Conservation (phyloP, 257 asterid genomes). For the Apocynum venetum region DNA sequence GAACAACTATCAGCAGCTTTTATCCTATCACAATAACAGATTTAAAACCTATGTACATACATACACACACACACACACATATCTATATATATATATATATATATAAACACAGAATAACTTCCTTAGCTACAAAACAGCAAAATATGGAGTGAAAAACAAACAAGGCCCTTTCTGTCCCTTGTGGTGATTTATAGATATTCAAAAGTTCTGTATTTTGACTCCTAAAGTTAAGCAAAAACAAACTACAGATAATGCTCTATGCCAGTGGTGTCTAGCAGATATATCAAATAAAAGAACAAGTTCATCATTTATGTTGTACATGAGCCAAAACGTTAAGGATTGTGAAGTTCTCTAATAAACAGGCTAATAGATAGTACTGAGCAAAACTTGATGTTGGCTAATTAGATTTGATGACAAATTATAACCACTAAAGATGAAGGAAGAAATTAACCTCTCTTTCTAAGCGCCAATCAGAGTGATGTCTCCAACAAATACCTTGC, state of each 20-base stretch:
- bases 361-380: not conserved
- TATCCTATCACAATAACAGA: not conserved
- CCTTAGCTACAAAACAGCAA: not conserved
- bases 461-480: constrained; percentile 54
- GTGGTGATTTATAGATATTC: not conserved
- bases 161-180: not conserved
- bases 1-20: not conserved
- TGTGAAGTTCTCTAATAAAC: not conserved
- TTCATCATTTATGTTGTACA: not conserved
- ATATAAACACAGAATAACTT: no score
- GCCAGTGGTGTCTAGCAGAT: not conserved
- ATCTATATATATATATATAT: no score
- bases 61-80: no score
- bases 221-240: not conserved
- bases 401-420: not conserved
- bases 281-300: not conserved
- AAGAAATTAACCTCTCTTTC: constrained; percentile 56
- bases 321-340: not conserved
- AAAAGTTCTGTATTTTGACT: not conserved
- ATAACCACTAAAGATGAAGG: not conserved
- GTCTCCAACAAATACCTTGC: constrained; percentile 87
- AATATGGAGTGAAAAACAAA: not conserved
- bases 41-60: not conserved
- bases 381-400: not conserved
- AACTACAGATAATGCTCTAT: not conserved